Evolutionary conservation across 1,284 basidiomycete genomes (phyloP).

Genomic region (Leccinum subspadiceum): DNA sequence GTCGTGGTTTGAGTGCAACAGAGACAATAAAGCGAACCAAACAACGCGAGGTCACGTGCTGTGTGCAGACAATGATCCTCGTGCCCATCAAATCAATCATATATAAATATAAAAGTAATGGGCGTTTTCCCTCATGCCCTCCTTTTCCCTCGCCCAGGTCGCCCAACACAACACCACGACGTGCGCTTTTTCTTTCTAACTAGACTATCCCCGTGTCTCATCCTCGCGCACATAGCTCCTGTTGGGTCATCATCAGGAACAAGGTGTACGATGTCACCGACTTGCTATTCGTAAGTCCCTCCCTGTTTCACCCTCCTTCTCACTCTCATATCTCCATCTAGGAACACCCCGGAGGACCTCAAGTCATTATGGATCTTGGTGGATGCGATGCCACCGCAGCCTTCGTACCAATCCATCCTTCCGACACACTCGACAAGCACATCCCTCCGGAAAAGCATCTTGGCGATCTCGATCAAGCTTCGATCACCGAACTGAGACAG

Average conservation of each 20-base stretch:
- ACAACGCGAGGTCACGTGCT: slow-evolving; percentile 56
- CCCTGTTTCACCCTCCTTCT: not conserved
- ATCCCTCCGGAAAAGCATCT: slow-evolving; percentile 68
- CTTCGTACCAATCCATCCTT: slow-evolving; percentile 74
- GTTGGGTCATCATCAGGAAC: slow-evolving; percentile 85
- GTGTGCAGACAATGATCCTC: not conserved
- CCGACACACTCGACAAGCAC: slow-evolving; percentile 67
- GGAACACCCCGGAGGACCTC: slow-evolving; percentile 82
- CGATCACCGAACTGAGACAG: slow-evolving; percentile 43
- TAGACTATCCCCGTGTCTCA: not conserved
- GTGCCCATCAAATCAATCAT: not conserved
- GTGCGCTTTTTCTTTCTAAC: slow-evolving; percentile 34
- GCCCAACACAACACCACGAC: slow-evolving; percentile 52
- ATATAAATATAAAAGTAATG: not conserved
- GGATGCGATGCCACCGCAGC: slow-evolving; percentile 75
- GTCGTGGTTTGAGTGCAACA: slow-evolving; percentile 44
- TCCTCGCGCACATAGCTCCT: slow-evolving; percentile 47
- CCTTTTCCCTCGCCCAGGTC: slow-evolving; percentile 41
- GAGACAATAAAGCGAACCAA: slow-evolving; percentile 41
- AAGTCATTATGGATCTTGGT: slow-evolving; percentile 77
- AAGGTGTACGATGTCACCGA: slow-evolving; percentile 84
- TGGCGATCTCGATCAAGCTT: slow-evolving; percentile 60
- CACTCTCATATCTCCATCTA: slow-evolving; percentile 29
- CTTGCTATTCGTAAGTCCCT: slow-evolving; percentile 61
- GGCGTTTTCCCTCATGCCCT: slow-evolving; percentile 28